Base-by-base conservation (phyloP, 1,284 basidiomycete species). In the Spongispora temasekensis region DNA sequence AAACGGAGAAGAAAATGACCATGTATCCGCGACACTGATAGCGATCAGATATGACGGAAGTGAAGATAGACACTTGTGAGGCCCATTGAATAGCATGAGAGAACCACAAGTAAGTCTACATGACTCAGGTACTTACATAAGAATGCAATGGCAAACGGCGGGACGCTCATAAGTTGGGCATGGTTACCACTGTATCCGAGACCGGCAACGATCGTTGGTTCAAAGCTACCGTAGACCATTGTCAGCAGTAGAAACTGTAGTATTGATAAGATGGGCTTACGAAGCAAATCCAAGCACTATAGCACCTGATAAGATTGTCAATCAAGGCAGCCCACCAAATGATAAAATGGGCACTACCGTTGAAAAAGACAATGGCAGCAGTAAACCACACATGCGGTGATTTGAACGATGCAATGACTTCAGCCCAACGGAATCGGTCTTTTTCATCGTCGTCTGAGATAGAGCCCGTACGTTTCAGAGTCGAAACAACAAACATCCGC, bases 91-190 rank as follows among this genome's bases (percentile, higher is more conserved):
- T n/a, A 12, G 23, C n/a, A 15, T 34, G 31, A 53, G 51, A 12
- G 21, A 34, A 17, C 27, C 9, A 23, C 31, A 34, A 53, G 25
- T 23, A 1, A 2, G 13, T 12, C 12, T 23, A 34, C 7, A 19
- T 4, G 23, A 50, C 5, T 7, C 2, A 53, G 32, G 8, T 4
- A 65, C 64, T n/a, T 53, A 82, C 82, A 58, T 31, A 76, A 66
- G 61, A 81, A 82, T 13, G 79, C 75, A n/a, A 68, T 67, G 1
- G 73, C 79, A 53, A 77, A 83, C 1, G 81, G 82, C 28, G 81
- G 81, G 4, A 80, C 80, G 28, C 75, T 81, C 79, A 82, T 78
- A 3, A 84, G 72, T 56, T 84, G 83, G 7, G 83, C 80, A 5
- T 68, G 67, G 12, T 76, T 74, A n/a, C 77, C 75, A 6, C 72